Base-by-base conservation (phyloP, 2,329 filamentous ascomycete genomes). In the Penicillium fuscoglaucum region DNA sequence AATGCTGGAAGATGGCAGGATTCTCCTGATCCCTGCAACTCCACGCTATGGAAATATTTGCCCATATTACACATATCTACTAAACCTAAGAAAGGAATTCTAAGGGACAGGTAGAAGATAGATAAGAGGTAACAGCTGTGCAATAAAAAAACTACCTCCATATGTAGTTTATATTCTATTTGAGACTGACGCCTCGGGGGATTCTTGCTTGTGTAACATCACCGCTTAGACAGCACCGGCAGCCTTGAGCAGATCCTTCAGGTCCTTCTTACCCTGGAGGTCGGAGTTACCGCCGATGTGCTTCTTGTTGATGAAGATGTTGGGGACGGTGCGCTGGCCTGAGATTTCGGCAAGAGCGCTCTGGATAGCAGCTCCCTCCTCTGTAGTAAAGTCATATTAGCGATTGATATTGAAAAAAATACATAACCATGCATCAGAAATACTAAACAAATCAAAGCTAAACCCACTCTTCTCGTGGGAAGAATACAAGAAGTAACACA, bases 201-300 rank as follows among this genome's bases (percentile, higher is more conserved):
- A 26, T 31, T 49, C 29, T n/a, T 35, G 45, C 29, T 31, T 19
- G 7, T n/a, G 13, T 31, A 21, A 35, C 21, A 33, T 12, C n/a
- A 19, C 17, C 43, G 35, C 29, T 66, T 74, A 90, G 62, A 88
- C 61, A 66, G 88, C 88, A 70, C 83, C 83, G 63, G 86, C 88
- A 48, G 80, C 80, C 78, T 84, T 83, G 73, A 90, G 79, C 67
- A 95, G 76, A 33, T 70, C 70, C 66, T 86, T 83, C 54, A 98
- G 78, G 65, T 96, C 74, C 13, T 61, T 64, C 76, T 83, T 85
- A 53, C 79, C 82, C 79, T 93, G 88, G 64, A 96, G 77, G 68
- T 95, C 93, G 26, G 91, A 96, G 85, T 98, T 98, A 67, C 95
- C 95, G 63, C 95, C 95, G 75, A 99, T 96, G 79, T 97, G 93